A percentile compares a stretch with the other conserved stretches of the same genome.
phyloP scores from a whole-genome alignment of 2,329 filamentous ascomycete species.

The Aspergillus fijiensis region DNA sequence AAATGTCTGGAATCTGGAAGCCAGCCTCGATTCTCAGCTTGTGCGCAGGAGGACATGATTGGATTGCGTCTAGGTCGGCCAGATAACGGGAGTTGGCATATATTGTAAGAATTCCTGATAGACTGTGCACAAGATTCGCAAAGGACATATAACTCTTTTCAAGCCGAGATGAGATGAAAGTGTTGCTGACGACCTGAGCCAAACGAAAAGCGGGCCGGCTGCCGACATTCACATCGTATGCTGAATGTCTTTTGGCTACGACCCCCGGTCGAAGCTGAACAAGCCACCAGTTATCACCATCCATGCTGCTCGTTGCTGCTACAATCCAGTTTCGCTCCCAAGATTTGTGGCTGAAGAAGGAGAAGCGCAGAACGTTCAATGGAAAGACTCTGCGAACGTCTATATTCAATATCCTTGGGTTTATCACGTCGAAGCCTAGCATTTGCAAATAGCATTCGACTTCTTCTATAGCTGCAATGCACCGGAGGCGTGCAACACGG shows the following conservation, averaged over 20 bases:
- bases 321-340: constrained; percentile 74
- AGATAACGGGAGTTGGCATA: constrained; percentile 39
- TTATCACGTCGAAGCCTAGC: constrained; percentile 40
- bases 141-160: constrained; percentile 29
- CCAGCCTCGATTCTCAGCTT: constrained; percentile 31
- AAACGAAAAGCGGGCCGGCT: constrained; percentile 21
- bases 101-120: constrained; percentile 40
- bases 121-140: constrained; percentile 35
- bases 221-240: constrained; percentile 12
- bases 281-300: constrained; percentile 78
- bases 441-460: constrained; percentile 37
- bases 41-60: constrained; percentile 31
- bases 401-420: constrained; percentile 35
- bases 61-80: constrained; percentile 28
- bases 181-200: constrained; percentile 32
- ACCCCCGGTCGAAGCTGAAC: constrained; percentile 42
- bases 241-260: constrained; percentile 12
- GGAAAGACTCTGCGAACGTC: constrained; percentile 62
- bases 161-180: constrained; percentile 23
- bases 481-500: constrained; percentile 41
- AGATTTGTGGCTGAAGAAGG: constrained; percentile 69
- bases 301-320: constrained; percentile 66
- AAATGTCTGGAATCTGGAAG: constrained; percentile 37
- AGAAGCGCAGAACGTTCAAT: constrained; percentile 61
- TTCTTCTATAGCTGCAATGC: constrained; percentile 41